Evolutionary conservation across 805 yeast species (phyloP), one percentile per base, ranked within the genome.

Genomic region (Metschnikowia amazonensis): DNA sequence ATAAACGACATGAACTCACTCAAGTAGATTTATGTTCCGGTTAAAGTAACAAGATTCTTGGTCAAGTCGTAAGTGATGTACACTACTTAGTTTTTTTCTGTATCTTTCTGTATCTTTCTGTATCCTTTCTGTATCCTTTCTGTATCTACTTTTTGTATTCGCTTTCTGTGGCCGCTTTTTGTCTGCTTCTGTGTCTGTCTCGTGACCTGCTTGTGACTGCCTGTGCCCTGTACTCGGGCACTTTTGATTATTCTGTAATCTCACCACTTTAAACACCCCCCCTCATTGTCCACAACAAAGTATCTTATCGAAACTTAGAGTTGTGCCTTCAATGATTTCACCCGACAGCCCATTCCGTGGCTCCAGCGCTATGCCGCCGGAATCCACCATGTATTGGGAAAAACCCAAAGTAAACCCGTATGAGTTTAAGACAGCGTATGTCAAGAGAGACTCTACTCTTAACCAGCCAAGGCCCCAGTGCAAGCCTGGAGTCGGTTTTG

Each of bases 331-430:
- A 25, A 37, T 37, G 41, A 18, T 18, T 21, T n/a, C 25, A 13
- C 18, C 33, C 18, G 41, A 36, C 13, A 21, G 37, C 27, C 37
- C 20, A 4, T 34, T 34, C 17, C 41, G 17, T 9, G 32, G 16
- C 32, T 25, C 24, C 13, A 18, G 24, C 14, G 23, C 16, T 13
- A 5, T n/a, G 13, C 31, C 23, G 16, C 31, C 31, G 5, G 41
- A 36, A 16, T 18, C 21, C 16, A 8, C 14, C 17, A n/a, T n/a
- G n/a, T 18, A 36, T 10, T 28, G 31, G 32, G 24, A 25, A 3
- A 36, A 27, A 17, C 32, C 41, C 24, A 36, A 36, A 13, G 17
- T 36, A 17, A 28, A 37, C 32, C 41, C 41, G 33, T 37, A 28
- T 14, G 32, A 27, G 5, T 37, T 37, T 8, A 9, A 27, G 24